phyloP scores from a whole-genome alignment of 2,329 filamentous ascomycete species.

The Coniochaeta sp. region DNA sequence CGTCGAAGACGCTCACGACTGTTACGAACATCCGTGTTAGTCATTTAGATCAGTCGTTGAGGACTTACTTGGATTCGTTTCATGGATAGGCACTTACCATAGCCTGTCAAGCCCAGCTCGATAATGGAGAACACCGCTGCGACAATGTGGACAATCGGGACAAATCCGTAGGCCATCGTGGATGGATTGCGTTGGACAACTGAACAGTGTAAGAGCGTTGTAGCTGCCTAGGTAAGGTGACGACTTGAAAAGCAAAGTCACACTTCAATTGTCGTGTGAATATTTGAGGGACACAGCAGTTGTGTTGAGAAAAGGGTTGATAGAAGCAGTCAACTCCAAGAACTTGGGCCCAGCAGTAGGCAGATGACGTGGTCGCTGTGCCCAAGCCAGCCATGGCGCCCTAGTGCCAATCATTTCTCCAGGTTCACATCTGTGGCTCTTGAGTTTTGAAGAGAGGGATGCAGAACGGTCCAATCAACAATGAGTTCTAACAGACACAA shows the following conservation, averaged over 20 bases:
- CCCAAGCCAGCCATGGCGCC: too few species aligned
- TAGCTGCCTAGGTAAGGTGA: background rate
- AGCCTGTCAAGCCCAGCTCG: slow-evolving; percentile 67
- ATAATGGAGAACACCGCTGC: slow-evolving; percentile 65
- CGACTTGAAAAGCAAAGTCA: too few species aligned
- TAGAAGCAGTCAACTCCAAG: too few species aligned
- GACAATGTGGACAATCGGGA: slow-evolving; percentile 57
- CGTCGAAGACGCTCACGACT: slow-evolving; percentile 48
- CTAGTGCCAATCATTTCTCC: too few species aligned
- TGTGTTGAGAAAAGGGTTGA: background rate
- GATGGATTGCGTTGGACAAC: background rate
- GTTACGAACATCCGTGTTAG: background rate
- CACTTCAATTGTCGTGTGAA: too few species aligned
- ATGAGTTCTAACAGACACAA: background rate
- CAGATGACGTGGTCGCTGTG: background rate
- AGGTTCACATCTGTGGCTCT: too few species aligned
- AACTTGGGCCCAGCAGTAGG: background rate
- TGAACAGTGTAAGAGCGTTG: too few species aligned
- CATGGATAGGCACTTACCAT: slow-evolving; percentile 51
- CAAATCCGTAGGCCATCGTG: slow-evolving; percentile 42
- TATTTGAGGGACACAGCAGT: background rate
- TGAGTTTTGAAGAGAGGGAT: too few species aligned
- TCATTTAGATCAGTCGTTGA: background rate
- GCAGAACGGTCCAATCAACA: too few species aligned
- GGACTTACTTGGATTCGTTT: too few species aligned